Evolutionary conservation across 2,329 filamentous ascomycete species (phyloP).

Genomic region (Phoma sp.): DNA sequence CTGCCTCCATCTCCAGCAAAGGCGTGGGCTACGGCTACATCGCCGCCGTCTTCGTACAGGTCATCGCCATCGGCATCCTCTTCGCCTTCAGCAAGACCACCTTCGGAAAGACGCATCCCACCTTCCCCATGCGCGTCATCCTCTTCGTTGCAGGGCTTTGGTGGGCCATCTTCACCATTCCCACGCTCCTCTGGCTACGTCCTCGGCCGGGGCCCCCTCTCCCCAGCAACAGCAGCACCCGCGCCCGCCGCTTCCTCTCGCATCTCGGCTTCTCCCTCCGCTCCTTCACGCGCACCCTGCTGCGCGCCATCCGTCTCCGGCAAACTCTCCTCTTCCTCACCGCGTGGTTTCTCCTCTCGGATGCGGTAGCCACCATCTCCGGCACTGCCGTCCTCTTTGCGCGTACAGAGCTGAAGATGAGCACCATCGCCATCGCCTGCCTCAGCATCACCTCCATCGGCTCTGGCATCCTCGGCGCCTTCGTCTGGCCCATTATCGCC

Average conservation of each 20-base stretch:
- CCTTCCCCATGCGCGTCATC: slow-evolving; percentile 80
- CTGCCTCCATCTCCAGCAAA: slow-evolving; percentile 83
- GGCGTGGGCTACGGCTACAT: slow-evolving; percentile 91
- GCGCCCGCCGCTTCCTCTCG: slow-evolving; percentile 14
- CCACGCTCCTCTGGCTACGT: slow-evolving; percentile 81
- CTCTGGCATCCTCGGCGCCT: slow-evolving; percentile 83
- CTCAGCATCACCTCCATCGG: slow-evolving; percentile 90
- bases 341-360: slow-evolving; percentile 91
- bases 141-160: slow-evolving; percentile 82
- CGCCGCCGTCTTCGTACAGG: slow-evolving; percentile 80
- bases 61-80: slow-evolving; percentile 75
- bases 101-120: slow-evolving; percentile 69
- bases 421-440: slow-evolving; percentile 80
- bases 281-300: slow-evolving; percentile 78
- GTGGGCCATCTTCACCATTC: slow-evolving; percentile 89
- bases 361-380: slow-evolving; percentile 89
- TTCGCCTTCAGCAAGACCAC: slow-evolving; percentile 55
- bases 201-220: slow-evolving; percentile 85
- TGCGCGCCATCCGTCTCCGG: slow-evolving; percentile 69
- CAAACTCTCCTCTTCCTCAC: slow-evolving; percentile 78
- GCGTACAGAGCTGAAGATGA: slow-evolving; percentile 88
- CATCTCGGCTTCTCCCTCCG: slow-evolving; percentile 76
- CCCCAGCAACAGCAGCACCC: slow-evolving; percentile 25
- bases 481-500: slow-evolving; percentile 83
- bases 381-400: slow-evolving; percentile 94